Evolutionary conservation across 176 grass and related monocot species (phyloP).

Genomic region (Calamus simplicifolius): DNA sequence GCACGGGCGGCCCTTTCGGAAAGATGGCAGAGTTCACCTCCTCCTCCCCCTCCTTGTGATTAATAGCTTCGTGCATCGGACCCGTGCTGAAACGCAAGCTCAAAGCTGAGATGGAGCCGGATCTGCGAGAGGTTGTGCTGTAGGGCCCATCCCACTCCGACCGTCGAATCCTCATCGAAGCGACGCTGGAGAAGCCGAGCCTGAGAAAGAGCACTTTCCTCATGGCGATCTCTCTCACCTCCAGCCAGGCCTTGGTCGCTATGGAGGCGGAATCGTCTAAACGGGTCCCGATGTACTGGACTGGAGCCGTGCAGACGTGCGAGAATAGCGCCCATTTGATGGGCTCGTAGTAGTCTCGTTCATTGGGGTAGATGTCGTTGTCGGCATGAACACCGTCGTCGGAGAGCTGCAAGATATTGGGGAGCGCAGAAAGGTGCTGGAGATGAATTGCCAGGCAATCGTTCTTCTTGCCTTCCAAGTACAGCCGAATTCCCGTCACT

Average conservation of each 20-base stretch:
- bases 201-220: constrained; percentile 87
- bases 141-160: constrained; percentile 69
- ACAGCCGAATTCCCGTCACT: constrained; percentile 76
- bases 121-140: constrained; percentile 30
- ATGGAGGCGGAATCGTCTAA: constrained; percentile 71
- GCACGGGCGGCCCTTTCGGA: constrained; percentile 77
- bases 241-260: constrained; percentile 76
- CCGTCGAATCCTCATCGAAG: constrained; percentile 65
- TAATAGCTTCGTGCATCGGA: constrained; percentile 6
- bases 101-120: constrained; percentile 49
- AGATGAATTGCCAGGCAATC: constrained; percentile 71
- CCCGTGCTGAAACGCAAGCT: constrained; percentile 41
- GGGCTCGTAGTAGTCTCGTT: constrained; percentile 53
- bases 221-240: constrained; percentile 70
- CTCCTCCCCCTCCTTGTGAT: constrained; percentile 14
- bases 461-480: constrained; percentile 80
- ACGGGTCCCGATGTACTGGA: constrained; percentile 39
- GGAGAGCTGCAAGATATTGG: constrained; percentile 26
- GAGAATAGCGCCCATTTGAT: constrained; percentile 65
- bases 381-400: constrained; percentile 23
- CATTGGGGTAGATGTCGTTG: constrained; percentile 13
- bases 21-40: constrained; percentile 88
- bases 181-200: constrained; percentile 64
- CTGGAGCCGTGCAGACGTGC: constrained; percentile 76
- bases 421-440: constrained; percentile 54